Evolutionary conservation across 1,139 yeast species (phyloP), one percentile per base, ranked within the genome.

Genomic region (Sugiyamaella paludigena): DNA sequence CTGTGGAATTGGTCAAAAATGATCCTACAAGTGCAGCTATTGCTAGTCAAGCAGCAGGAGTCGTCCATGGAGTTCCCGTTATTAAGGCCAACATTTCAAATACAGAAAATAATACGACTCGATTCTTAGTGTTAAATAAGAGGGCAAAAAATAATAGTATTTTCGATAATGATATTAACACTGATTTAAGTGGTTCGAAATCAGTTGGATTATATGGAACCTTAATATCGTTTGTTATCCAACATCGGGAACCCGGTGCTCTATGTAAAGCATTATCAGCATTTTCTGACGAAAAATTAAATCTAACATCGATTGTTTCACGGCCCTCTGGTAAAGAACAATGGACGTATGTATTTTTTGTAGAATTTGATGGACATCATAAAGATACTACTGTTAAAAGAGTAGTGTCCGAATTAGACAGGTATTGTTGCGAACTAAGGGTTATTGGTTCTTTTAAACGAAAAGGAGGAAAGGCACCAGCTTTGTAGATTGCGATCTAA

Each of bases 281-380:
- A 5, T 79, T 89, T 62, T 79, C 80, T 46, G 65, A 70, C 13
- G 72, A 79, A 59, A 70, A 75, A n/a, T 73, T 87, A 52, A 86
- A 84, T 59, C 71, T 89, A 68, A 78, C 82, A 4, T 77, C 87
- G 11, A 86, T 91, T 47, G 79, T 80, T 40, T 84, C 95, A 4
- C 73, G 96, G 58, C 95, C 36, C n/a, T 77, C 86, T 1, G 75
- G 77, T 16, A 65, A 73, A 43, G 68, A 72, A 48, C 83, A 84
- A 31, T 91, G 97, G 98, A 83, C 83, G 58, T 87, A 89, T 62
- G 82, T 86, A 1, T 89, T 87, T 68, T 88, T 86, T 62, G 78
- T 87, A 11, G 97, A 91, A 62, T 76, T 80, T 45, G 64, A 63
- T 50, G 72, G 72, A 5, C 62, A 65, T 28, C 53, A 58, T 15